Base-by-base conservation (phyloP, 2,329 filamentous ascomycete genomes). In the Cladosporium cucumerinum region DNA sequence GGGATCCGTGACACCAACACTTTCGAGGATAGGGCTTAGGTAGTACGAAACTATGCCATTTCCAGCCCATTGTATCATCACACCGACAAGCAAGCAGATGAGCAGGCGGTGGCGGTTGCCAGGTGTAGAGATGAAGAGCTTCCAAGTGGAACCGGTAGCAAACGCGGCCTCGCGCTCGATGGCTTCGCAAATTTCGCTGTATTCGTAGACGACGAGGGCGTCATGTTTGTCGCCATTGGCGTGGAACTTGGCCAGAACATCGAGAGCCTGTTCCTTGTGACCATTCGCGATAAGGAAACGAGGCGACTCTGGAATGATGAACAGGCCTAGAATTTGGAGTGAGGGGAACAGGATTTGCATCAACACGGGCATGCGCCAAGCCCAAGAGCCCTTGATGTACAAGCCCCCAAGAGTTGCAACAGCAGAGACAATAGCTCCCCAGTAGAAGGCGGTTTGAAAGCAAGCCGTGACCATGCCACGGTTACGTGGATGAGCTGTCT, bases 1-100 rank as follows among this genome's bases (percentile, higher is more conserved):
- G 3, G 74, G 70, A 43, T 73, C 69, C 0, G 74, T 77, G 65
- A 80, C 72, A 3, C 78, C 77, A 46, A 80, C 74, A 21, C 72
- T 72, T 30, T 75, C 69, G 51, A 80, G 72, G 21, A 80, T 72
- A 3, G 73, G 72, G 6, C 71, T 68, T 4, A 63, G 32, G 39
- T 63, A 63, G 61, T 63, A 63, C 8, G 49, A 52, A 2, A 52
- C 49, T 21, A 64, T 57, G 12, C 61, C 61, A 23, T 64, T 64
- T 34, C 61, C 61, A 21, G 52, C 43, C 61, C 61, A 64, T 18
- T 64, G 61, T 2, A 58, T 61, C 28, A 61, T 61, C 0, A 61
- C 28, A 23, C 59, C 59, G 8, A 61, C 59, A 39, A 61, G 59
- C 14, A 78, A 70, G 14, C 61, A 55, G n/a, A 57, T 63, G 25